Evolutionary conservation across 768 basidiomycete genomes (phyloP), one percentile per base, ranked within the genome.

Genomic region (Boletus vermiculosoides): DNA sequence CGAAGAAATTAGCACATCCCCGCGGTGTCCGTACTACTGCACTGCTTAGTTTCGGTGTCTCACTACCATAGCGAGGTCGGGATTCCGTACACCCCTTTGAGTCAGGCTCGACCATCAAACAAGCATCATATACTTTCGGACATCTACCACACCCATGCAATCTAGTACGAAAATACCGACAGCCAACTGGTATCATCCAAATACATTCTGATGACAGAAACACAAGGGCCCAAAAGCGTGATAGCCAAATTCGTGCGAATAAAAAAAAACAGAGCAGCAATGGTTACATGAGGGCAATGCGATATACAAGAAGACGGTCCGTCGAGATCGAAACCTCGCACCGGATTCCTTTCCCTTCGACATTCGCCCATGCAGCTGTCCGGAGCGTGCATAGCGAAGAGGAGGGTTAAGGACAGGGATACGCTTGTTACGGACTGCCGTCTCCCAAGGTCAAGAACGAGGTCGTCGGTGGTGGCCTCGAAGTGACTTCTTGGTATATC

Each of bases 401-500:
- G 18, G 13, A 51, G 31, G 20, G n/a, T 15, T 42, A 34, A 39
- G 28, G 22, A 6, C 30, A 25, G 5, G 12, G 9, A 30, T 23
- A 9, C 45, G 10, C 39, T 50, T 15, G 46, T 50, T 30, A 66
- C 18, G 59, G 59, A 34, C 45, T 58, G 34, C 28, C 23, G 30
- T 69, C 64, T 46, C 41, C 56, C 50, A 58, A 25, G 5, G 51
- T 46, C 50, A 70, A 30, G 36, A 70, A 64, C 16, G 60, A 54
- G 0, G 54, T 62, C 22, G 48, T 10, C 0, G 60, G 62, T 13
- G 59, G 69, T 16, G 56, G 53, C 23, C 55, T 33, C 40, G 50
- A 58, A 7, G 76, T 78, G 33, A 83, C 78, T 63, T 83, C 82
- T 44, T 77, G 73, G 65, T 81, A 83, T 64, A 83, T 83, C 45